Percentiles rank a stretch among this genome's conserved stretches.
phyloP scores from a whole-genome alignment of 805 yeast species.

The Wickerhamomyces mucosus region DNA sequence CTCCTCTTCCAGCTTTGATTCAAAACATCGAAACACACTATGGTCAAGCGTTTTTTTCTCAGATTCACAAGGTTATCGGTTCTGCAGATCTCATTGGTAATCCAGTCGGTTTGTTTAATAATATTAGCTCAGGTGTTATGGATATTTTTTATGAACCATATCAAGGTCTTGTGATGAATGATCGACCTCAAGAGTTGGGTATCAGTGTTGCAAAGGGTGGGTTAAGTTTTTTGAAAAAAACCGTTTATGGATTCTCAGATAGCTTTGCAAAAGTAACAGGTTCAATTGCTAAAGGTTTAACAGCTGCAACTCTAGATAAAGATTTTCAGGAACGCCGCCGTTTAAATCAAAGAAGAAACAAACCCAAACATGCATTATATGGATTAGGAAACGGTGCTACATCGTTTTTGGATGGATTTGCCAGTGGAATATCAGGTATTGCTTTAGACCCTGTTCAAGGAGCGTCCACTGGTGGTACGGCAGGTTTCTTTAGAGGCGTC shows the following conservation, averaged over 20 bases:
- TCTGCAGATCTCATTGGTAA: constrained; percentile 95
- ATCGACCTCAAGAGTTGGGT: constrained; percentile 92
- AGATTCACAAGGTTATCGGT: constrained; percentile 85
- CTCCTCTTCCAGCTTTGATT: constrained; percentile 65
- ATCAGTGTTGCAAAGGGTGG: constrained; percentile 96
- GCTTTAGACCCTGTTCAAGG: constrained; percentile 91
- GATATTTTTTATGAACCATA: constrained; percentile 97
- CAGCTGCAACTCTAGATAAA: constrained; percentile 82
- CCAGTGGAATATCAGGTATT: constrained; percentile 84
- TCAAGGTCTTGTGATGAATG: constrained; percentile 89
- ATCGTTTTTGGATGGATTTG: constrained; percentile 75
- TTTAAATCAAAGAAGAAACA: constrained; percentile 63
- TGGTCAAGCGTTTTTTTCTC: constrained; percentile 85
- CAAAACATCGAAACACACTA: constrained; percentile 77
- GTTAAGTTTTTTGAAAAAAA: constrained; percentile 83
- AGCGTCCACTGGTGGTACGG: constrained; percentile 78
- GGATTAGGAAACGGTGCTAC: constrained; percentile 83
- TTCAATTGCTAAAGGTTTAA: constrained; percentile 86
- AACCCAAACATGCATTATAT: constrained; percentile 75
- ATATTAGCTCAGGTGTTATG: constrained; percentile 87
- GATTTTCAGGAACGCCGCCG: constrained; percentile 78
- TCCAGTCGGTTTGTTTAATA: constrained; percentile 94
- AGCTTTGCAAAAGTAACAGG: constrained; percentile 90
- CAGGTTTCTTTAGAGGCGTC: constrained; percentile 87
- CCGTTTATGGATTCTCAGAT: constrained; percentile 91